Evolutionary conservation across 805 yeast genomes (phyloP).

Genomic region (Starmerella ratchasimensis): DNA sequence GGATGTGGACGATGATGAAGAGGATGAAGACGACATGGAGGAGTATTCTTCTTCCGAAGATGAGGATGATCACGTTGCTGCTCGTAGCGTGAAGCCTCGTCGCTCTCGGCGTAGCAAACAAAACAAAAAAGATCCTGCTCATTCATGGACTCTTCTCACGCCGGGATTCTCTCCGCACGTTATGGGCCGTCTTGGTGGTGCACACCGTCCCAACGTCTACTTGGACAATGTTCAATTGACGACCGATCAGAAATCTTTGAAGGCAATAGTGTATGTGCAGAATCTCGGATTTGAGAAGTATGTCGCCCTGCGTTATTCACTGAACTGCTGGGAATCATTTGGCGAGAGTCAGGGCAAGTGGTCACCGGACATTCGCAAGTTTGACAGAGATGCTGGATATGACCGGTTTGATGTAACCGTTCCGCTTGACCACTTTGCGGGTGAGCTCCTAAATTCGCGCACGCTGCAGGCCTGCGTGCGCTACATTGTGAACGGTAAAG

Average conservation of each 20-base stretch:
- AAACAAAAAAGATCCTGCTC: neutral
- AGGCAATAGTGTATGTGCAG: constrained; percentile 67
- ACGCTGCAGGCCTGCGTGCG: constrained; percentile 43
- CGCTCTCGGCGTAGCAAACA: neutral
- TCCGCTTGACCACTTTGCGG: constrained; percentile 21
- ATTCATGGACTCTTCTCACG: constrained; percentile 13
- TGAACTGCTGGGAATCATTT: constrained; percentile 66
- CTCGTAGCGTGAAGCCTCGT: no score
- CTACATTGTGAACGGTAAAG: constrained; percentile 33
- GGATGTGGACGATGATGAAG: constrained; percentile 24
- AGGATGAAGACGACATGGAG: constrained; percentile 20
- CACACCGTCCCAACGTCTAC: constrained; percentile 34
- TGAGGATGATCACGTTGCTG: neutral
- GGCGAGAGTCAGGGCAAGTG: constrained; percentile 54
- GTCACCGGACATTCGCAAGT: constrained; percentile 35
- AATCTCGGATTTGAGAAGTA: constrained; percentile 57
- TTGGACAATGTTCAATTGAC: constrained; percentile 52
- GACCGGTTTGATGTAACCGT: constrained; percentile 63
- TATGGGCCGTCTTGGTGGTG: constrained; percentile 11
- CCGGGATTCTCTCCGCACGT: constrained; percentile 17
- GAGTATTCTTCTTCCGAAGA: constrained; percentile 7
- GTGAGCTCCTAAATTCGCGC: constrained; percentile 22
- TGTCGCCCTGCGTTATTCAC: constrained; percentile 59
- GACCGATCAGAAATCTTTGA: constrained; percentile 41
- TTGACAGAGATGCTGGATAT: constrained; percentile 23